Base-by-base conservation (phyloP, 768 basidiomycete species). In the Mycena latifolia region DNA sequence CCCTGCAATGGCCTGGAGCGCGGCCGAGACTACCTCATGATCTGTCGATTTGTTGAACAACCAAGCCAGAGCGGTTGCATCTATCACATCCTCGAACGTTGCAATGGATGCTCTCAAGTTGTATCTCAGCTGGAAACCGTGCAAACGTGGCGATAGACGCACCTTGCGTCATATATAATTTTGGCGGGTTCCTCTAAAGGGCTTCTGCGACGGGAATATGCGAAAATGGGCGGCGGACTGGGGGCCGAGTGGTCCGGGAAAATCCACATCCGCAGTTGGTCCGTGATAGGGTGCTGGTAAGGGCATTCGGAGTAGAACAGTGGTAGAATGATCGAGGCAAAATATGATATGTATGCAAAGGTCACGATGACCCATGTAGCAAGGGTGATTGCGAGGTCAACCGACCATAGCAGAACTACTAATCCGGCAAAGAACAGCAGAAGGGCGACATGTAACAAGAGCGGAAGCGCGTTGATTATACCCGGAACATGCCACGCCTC, bases 391-490 rank as follows among this genome's bases (percentile, higher is more conserved):
- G 68, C 74, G 15, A 75, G 63, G 54, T 81, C 76, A 2, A 77
- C 74, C 1, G 79, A 76, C 80, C 81, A 81, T 15, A 83, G 71
- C n/a, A 82, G 69, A 18, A 82, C 72, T n/a, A 82, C 71, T 8
- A 82, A 71, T 18, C 82, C 81, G 15, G 79, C 78, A 41, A 83
- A 82, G 66, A 83, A 82, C 25, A 83, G 63, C 9, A 82, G 69
- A n/a, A 83, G 74, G 5, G 82, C 78, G 33, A 74, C 72, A 55
- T 83, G 82, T 22, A 83, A 75, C 20, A 82, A 74, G 35, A 83
- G 55, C 14, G 82, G 82, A 25, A 83, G 70, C 2, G 75, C 76
- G 57, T 78, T 79, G 68, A 83, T 80, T 41, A 82, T 71, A 15
- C 72, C 73, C 18, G 79, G 78, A 47, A 83, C 80, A 57, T 76